phyloP scores from a whole-genome alignment of 768 basidiomycete species.

The Podaxis sp. region DNA sequence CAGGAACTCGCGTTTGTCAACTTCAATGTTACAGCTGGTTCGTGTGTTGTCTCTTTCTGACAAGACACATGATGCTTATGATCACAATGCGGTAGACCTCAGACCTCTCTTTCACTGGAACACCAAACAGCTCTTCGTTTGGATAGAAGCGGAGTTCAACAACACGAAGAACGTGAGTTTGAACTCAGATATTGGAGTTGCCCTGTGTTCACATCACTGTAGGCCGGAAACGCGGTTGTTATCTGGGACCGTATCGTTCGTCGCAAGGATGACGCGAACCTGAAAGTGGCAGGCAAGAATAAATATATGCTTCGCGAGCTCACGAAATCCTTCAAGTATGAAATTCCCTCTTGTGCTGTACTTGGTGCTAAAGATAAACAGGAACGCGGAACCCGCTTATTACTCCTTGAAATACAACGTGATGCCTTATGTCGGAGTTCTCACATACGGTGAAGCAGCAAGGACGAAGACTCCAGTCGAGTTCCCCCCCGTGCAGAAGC shows the following conservation, averaged over 20 bases:
- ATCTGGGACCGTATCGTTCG: slow-evolving; percentile 92
- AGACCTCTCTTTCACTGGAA: slow-evolving; percentile 91
- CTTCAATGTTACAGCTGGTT: slow-evolving; percentile 82
- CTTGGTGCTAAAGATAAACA: slow-evolving; percentile 27
- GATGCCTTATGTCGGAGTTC: slow-evolving; percentile 85
- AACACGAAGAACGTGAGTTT: slow-evolving; percentile 63
- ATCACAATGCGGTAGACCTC: slow-evolving; percentile 52
- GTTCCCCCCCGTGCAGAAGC: slow-evolving; percentile 40
- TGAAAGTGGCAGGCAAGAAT: slow-evolving; percentile 68
- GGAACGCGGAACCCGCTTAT: slow-evolving; percentile 61
- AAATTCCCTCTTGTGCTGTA: slow-evolving; percentile 20
- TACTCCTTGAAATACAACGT: slow-evolving; percentile 85
- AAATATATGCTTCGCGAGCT: slow-evolving; percentile 85
- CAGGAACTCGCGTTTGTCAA: slow-evolving; percentile 80
- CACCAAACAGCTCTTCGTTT: slow-evolving; percentile 92
- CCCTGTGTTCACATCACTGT: slow-evolving; percentile 3
- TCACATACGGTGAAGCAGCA: slow-evolving; percentile 75
- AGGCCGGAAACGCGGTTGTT: slow-evolving; percentile 58
- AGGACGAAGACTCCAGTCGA: slow-evolving; percentile 36
- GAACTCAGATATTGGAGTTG: not conserved
- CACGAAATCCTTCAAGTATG: slow-evolving; percentile 73
- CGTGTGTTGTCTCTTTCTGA: slow-evolving; percentile 18
- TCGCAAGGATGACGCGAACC: slow-evolving; percentile 70
- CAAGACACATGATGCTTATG: not conserved
- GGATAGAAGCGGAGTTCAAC: slow-evolving; percentile 82